These are phyloP conservation scores for Aspergillus sp. DNA, from an alignment of 2,329 filamentous ascomycete species.

Conservation along the genomic window DNA sequence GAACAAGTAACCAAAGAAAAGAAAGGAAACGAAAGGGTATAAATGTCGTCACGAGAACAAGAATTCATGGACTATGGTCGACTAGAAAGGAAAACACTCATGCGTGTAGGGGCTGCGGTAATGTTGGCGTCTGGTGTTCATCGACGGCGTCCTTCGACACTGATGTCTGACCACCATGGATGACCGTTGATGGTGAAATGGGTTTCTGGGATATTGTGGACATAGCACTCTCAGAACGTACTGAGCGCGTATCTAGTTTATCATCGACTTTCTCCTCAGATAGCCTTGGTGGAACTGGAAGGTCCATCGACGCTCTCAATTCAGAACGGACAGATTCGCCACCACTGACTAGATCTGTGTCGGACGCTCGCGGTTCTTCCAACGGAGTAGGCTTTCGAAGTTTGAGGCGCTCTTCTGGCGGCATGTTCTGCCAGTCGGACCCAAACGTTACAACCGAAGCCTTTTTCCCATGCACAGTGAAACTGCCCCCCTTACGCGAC, in stretches of 20 bases:
- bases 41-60: slow-evolving; percentile 11
- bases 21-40: slow-evolving; percentile 12
- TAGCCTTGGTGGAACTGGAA: slow-evolving; percentile 23
- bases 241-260: slow-evolving; percentile 4
- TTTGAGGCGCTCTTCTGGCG: slow-evolving; percentile 70
- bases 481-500: slow-evolving; percentile 77
- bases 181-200: not conserved
- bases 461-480: slow-evolving; percentile 97
- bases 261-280: slow-evolving; percentile 37
- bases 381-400: slow-evolving; percentile 54
- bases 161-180: slow-evolving; percentile 9
- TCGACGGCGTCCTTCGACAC: slow-evolving; percentile 11
- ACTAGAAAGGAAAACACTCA: slow-evolving; percentile 15
- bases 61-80: slow-evolving; percentile 4
- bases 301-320: not conserved
- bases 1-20: slow-evolving; percentile 13
- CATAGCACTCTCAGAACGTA: slow-evolving; percentile 6
- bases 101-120: slow-evolving; percentile 28
- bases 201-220: slow-evolving; percentile 10
- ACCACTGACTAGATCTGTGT: slow-evolving; percentile 29
- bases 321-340: slow-evolving; percentile 25
- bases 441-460: slow-evolving; percentile 96
- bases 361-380: slow-evolving; percentile 39
- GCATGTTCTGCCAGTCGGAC: slow-evolving; percentile 78
- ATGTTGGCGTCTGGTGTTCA: slow-evolving; percentile 18